These are phyloP conservation scores for Rhododendron molle DNA, from an alignment of 148 eudicot species.

Conservation along the genomic window DNA sequence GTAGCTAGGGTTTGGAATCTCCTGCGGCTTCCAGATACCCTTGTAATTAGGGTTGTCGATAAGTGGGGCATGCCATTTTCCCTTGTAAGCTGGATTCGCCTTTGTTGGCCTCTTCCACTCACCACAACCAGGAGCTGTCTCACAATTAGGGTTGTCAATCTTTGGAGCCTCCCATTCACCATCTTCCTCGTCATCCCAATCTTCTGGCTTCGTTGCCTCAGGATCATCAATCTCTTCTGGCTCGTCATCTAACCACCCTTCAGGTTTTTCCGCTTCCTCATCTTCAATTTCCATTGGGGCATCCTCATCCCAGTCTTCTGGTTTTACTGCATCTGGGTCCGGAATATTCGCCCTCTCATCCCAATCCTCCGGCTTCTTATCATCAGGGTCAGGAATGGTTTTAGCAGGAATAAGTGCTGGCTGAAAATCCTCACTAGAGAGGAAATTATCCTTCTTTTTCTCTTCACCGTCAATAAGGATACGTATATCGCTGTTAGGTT, in stretches of 20 bases:
- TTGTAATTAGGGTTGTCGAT: slow-evolving; percentile 86
- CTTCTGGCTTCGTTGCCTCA: slow-evolving; percentile 87
- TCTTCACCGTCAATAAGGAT: slow-evolving; percentile 91
- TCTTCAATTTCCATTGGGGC: slow-evolving; percentile 93
- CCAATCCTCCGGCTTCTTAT: slow-evolving; percentile 93
- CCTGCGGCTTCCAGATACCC: slow-evolving; percentile 93
- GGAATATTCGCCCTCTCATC: slow-evolving; percentile 81
- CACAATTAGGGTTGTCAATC: slow-evolving; percentile 86
- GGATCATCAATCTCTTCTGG: slow-evolving; percentile 94
- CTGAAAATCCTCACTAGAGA: slow-evolving; percentile 68
- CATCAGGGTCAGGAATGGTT: slow-evolving; percentile 87
- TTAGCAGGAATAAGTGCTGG: slow-evolving; percentile 77
- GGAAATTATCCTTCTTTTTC: slow-evolving; percentile 77
- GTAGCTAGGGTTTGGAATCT: slow-evolving; percentile 78
- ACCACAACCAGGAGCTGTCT: slow-evolving; percentile 87
- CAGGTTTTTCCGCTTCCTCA: slow-evolving; percentile 86
- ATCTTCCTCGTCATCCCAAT: slow-evolving; percentile 98
- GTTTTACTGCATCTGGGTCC: slow-evolving; percentile 66
- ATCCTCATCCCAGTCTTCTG: slow-evolving; percentile 98
- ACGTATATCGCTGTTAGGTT: slow-evolving; percentile 59
- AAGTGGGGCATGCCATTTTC: slow-evolving; percentile 80
- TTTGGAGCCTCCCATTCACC: slow-evolving; percentile 98
- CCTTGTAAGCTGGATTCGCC: slow-evolving; percentile 86
- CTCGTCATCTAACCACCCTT: slow-evolving; percentile 98
- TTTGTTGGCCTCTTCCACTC: slow-evolving; percentile 89